These are phyloP conservation scores for Claviceps fusiformis DNA, from an alignment of 2,329 filamentous ascomycete genomes.

Conservation along the genomic window DNA sequence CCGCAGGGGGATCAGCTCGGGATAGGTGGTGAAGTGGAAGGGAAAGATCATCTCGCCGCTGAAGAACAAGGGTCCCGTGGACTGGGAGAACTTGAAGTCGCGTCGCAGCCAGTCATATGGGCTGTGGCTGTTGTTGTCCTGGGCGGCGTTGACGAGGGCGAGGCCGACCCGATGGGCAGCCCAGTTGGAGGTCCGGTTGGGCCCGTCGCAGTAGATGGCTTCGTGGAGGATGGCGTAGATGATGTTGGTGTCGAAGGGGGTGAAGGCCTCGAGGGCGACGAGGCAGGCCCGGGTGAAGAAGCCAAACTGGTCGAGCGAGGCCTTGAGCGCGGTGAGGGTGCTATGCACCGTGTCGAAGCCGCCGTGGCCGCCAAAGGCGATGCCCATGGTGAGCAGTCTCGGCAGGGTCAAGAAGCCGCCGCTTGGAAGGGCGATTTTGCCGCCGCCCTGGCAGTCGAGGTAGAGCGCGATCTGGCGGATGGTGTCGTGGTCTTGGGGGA, in stretches of 20 bases:
- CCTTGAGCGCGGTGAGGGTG: slow-evolving; percentile 53
- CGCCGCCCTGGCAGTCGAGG: slow-evolving; percentile 38
- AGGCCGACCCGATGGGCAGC: slow-evolving; percentile 53
- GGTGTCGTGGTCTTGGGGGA: slow-evolving; percentile 59
- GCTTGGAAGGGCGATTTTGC: slow-evolving; percentile 46
- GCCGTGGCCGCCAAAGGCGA: slow-evolving; percentile 66
- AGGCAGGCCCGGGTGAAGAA: slow-evolving; percentile 62
- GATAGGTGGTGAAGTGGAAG: slow-evolving; percentile 69
- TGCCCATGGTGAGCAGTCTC: slow-evolving; percentile 64
- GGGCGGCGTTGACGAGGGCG: slow-evolving; percentile 12
- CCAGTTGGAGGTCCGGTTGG: slow-evolving; percentile 54
- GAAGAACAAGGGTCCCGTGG: slow-evolving; percentile 51
- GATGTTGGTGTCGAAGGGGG: slow-evolving; percentile 60
- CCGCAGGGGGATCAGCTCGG: slow-evolving; percentile 57
- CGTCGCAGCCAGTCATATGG: slow-evolving; percentile 37
- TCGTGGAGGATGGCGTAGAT: slow-evolving; percentile 85
- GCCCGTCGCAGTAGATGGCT: slow-evolving; percentile 67
- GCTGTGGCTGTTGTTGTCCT: slow-evolving; percentile 14
- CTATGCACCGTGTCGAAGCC: slow-evolving; percentile 65
- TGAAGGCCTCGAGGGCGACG: slow-evolving; percentile 49
- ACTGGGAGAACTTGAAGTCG: slow-evolving; percentile 13
- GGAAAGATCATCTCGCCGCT: slow-evolving; percentile 89
- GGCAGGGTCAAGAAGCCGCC: slow-evolving; percentile 61
- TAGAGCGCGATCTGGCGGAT: slow-evolving; percentile 55
- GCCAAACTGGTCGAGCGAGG: slow-evolving; percentile 65